These are phyloP conservation scores for Ploettnerulaceae sp. DNA, from an alignment of 2,329 filamentous ascomycete species.

Conservation along the genomic window DNA sequence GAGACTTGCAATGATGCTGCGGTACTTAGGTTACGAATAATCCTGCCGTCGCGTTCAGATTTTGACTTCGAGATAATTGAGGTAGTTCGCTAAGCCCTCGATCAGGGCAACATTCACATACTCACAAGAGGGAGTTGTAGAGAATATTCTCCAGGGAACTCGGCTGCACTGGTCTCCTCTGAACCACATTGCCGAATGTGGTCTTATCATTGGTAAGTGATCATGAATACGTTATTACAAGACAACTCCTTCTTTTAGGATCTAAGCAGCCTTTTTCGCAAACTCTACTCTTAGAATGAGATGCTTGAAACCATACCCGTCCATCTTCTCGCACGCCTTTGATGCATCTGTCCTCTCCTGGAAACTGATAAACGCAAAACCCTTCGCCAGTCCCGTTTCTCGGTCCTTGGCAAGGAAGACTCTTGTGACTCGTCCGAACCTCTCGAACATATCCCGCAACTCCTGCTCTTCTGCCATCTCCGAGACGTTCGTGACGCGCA, in stretches of 20 bases:
- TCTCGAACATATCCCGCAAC: constrained; percentile 95
- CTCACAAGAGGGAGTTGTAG: too few relatives aligned
- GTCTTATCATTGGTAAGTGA: not conserved
- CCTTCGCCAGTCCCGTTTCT: constrained; percentile 93
- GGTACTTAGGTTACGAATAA: too few relatives aligned
- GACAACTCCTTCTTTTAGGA: constrained; percentile 9
- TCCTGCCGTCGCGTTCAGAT: too few relatives aligned
- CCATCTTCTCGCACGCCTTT: constrained; percentile 94
- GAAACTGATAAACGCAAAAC: constrained; percentile 98
- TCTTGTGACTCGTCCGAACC: constrained; percentile 92
- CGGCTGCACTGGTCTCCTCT: too few relatives aligned
- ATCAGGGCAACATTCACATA: too few relatives aligned
- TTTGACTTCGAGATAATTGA: too few relatives aligned
- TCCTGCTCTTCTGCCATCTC: constrained; percentile 96
- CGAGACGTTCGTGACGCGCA: constrained; percentile 96
- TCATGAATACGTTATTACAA: constrained; percentile 13
- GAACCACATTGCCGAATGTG: too few relatives aligned
- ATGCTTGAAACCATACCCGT: constrained; percentile 88
- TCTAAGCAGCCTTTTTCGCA: constrained; percentile 61
- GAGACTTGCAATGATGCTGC: too few relatives aligned
- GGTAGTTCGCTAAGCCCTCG: too few relatives aligned
- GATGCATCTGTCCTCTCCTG: constrained; percentile 85
- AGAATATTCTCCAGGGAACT: too few relatives aligned
- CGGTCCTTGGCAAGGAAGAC: constrained; percentile 98
- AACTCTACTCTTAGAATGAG: constrained; percentile 84